Base-by-base conservation (phyloP, 2,329 filamentous ascomycete genomes). In the Cercospora sesami region DNA sequence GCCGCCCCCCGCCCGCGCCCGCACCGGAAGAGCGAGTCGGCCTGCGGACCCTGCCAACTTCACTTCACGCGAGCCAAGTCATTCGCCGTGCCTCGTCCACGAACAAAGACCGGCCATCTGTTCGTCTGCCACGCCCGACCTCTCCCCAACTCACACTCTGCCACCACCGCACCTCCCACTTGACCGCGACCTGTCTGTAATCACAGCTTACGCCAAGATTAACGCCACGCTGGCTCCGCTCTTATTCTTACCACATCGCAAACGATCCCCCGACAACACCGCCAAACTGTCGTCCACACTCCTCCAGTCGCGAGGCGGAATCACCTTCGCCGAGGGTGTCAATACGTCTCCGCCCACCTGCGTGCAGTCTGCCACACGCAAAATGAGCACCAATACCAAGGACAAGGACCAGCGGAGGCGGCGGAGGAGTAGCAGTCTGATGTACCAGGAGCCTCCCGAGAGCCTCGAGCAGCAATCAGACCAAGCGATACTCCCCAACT, bases 381-480 rank as follows among this genome's bases (percentile, higher is more conserved):
- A 76, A 70, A 88, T 86, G 83, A 86, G 68, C 53, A 60, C 53
- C 51, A 86, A 68, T 30, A 59, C 42, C 45, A 72, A 86, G 77
- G 89, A 90, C 79, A 84, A 81, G 72, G 75, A 76, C 33, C 75
- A 72, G 30, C 68, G 70, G 60, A 87, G 94, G 81, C 89, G 94
- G 86, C 90, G 95, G 85, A 90, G 95, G 83, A 98, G 95, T 81
- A 97, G 94, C 85, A 98, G 94, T 83, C 90, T 99, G 83, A 93
- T 99, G 82, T 98, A 98, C 82, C 94, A 96, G 79, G 95, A 99
- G 81, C 95, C 95, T 65, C 90, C 91, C 69, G 95, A 99, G 86
- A 96, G 94, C 66, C 89, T 97, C 78, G 95, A 99, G 85, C 95
- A 97, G 83, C 92, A 96, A 81, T 97, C 91, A 79, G 95, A 99